Base-by-base conservation (phyloP, 2,329 filamentous ascomycete genomes). In the Decorospora gaudefroyi region DNA sequence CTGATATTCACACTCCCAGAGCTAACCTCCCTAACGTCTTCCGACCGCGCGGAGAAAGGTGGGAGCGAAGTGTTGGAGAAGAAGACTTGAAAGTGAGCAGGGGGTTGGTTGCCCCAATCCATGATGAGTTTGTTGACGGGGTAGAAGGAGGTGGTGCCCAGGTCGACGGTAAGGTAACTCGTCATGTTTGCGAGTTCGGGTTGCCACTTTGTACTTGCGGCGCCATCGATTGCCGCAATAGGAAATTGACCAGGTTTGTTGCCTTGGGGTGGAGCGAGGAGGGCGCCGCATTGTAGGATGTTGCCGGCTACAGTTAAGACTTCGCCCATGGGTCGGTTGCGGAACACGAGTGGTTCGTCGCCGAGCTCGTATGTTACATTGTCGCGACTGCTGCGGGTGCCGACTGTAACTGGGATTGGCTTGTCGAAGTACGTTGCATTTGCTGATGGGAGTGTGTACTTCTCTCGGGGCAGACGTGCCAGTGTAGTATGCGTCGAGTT, bases 401-500 rank as follows among this genome's bases (percentile, higher is more conserved):
- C 81, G 10, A 85, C 72, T 4, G 78, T 78, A 13, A 89, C 76
- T 0, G 81, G 79, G 42, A 88, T 85, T 0, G 78, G 65, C 1
- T 66, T 59, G 47, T 76, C 74, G 22, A 74, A 72, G 57, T 81
- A 88, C 0, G 72, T 75, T 11, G 62, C 49, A 54, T 84, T 82
- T 6, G 81, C 83, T 1, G 74, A 78, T 0, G 75, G 59, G 1
- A 83, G 74, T 0, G 74, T 71, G 3, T 70, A 70, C n/a, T 55
- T 48, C 2, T 55, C 49, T 6, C 52, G 51, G 0, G 71, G 60
- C 2, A 79, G 69, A 10, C 84, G 80, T 10, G 74, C 76, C 25
- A 88, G 68, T 2, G 75, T 82, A 0, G 85, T 88, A 55, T 87
- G 82, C 0, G 83, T 86, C 28, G 75, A 72, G 59, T 87, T 87